phyloP scores from a whole-genome alignment of 345 rosid species.

The Tarenaya hassleriana region DNA sequence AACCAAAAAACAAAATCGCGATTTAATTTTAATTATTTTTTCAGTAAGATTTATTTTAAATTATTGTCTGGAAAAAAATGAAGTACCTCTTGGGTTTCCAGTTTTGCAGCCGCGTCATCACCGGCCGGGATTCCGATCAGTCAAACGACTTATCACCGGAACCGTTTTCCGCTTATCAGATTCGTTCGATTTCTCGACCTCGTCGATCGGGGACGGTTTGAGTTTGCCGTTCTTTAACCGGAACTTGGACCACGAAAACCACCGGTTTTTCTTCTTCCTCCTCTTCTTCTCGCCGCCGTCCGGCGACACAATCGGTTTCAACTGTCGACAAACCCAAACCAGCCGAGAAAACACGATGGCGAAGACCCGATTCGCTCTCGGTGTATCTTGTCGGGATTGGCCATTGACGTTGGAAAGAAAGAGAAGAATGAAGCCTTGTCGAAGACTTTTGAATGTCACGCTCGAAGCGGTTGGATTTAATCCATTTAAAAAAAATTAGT shows the following conservation, averaged over 20 bases:
- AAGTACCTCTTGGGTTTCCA: constrained; percentile 19
- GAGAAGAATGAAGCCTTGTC: constrained; percentile 19
- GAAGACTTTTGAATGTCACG: constrained; percentile 30
- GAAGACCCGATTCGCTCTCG: constrained; percentile 17
- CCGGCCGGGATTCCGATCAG: constrained; percentile 23
- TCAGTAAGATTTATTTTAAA: neutral
- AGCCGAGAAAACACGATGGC: constrained; percentile 27
- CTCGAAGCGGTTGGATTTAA: constrained; percentile 29
- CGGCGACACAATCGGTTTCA: constrained; percentile 1
- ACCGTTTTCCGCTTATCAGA: constrained; percentile 17
- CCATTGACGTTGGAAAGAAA: constrained; percentile 27
- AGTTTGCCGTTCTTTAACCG: constrained; percentile 31
- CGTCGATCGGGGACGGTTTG: constrained; percentile 42
- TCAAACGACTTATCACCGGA: constrained; percentile 20
- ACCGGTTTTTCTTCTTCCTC: constrained; percentile 3
- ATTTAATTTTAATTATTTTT: no score
- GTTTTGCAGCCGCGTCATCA: constrained; percentile 16
- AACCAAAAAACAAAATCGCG: neutral
- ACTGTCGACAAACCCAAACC: constrained; percentile 40
- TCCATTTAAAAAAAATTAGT: no score
- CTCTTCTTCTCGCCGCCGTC: constrained; percentile 13
- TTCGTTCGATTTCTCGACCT: constrained; percentile 15
- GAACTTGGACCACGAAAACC: constrained; percentile 27
- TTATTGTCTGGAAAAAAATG: neutral
- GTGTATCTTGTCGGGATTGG: constrained; percentile 18